A percentile compares a stretch with the other conserved stretches of the same genome.
Conservation (phyloP, 2,329 filamentous ascomycete genomes). For the Ophiostoma ulmi region DNA sequence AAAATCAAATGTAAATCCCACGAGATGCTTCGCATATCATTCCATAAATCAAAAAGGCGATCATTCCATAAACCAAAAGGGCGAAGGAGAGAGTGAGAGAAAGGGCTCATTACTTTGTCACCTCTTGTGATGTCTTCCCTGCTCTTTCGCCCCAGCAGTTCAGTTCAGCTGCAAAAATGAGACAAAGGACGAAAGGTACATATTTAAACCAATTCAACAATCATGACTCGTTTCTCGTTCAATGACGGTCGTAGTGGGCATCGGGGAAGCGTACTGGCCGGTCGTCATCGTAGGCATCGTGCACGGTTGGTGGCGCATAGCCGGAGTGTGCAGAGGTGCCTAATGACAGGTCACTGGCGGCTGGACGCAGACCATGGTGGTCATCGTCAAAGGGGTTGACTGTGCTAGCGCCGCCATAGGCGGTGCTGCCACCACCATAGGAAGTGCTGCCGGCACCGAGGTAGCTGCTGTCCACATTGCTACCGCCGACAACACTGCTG, state of each 20-base stretch:
- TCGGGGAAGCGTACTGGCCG: conserved; percentile 51
- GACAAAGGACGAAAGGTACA: background rate
- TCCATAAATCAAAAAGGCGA: background rate
- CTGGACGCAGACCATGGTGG: conserved; percentile 35
- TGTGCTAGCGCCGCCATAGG: conserved; percentile 5
- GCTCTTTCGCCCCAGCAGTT: background rate
- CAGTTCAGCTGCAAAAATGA: background rate
- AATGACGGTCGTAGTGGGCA: conserved; percentile 52
- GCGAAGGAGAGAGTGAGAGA: background rate
- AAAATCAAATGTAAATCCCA: conserved; percentile 7
- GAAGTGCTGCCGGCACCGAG: conserved; percentile 17
- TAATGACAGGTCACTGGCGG: conserved; percentile 25
- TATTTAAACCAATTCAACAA: background rate
- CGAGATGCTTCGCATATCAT: background rate
- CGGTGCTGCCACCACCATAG: conserved; percentile 10
- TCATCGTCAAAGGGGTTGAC: conserved; percentile 44
- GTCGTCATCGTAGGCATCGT: conserved; percentile 44
- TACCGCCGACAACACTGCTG: conserved; percentile 15
- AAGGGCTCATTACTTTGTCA: background rate
- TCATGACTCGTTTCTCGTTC: conserved; percentile 4
- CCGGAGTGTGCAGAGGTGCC: conserved; percentile 28
- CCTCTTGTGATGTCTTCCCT: background rate
- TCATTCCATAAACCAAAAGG: background rate
- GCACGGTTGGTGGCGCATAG: conserved; percentile 40
- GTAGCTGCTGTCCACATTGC: conserved; percentile 14